These are phyloP conservation scores for Colletotrichum sp. DNA, from an alignment of 2,329 filamentous ascomycete genomes.

Conservation along the genomic window DNA sequence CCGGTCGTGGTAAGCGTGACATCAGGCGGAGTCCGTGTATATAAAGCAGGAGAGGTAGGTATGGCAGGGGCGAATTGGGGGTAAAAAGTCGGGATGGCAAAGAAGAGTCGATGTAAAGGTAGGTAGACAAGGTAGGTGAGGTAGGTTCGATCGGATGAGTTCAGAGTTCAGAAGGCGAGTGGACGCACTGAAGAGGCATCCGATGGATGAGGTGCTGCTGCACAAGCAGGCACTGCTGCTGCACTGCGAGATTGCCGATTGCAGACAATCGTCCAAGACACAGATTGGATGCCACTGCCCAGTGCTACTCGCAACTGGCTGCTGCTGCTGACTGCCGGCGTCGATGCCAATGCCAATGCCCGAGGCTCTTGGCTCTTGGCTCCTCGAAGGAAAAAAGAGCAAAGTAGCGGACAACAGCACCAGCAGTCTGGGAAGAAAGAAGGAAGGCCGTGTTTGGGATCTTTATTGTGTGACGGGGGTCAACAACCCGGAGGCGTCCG, in stretches of 20 bases:
- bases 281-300: neutral
- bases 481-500: neutral
- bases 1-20: neutral
- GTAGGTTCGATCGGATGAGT: slow-evolving; percentile 1
- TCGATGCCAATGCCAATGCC: neutral
- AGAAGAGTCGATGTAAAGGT: neutral
- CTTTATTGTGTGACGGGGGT: neutral
- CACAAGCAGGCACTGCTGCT: neutral
- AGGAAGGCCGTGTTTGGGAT: neutral
- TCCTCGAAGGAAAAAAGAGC: neutral
- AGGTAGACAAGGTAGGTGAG: neutral
- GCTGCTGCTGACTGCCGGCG: slow-evolving; percentile 6
- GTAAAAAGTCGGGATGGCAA: neutral
- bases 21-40: neutral
- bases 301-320: neutral
- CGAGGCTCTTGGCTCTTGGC: neutral
- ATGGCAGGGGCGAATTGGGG: neutral
- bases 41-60: neutral
- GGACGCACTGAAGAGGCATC: neutral
- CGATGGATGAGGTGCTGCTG: neutral
- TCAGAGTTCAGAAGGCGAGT: neutral
- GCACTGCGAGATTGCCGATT: neutral
- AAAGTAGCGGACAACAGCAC: neutral
- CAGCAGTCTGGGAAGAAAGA: neutral
- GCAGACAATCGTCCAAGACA: neutral